Percentiles rank a stretch among this genome's conserved stretches.
Evolutionary conservation across 306 rosid species (phyloP).

Genomic region (Aeschynomene evenia): DNA sequence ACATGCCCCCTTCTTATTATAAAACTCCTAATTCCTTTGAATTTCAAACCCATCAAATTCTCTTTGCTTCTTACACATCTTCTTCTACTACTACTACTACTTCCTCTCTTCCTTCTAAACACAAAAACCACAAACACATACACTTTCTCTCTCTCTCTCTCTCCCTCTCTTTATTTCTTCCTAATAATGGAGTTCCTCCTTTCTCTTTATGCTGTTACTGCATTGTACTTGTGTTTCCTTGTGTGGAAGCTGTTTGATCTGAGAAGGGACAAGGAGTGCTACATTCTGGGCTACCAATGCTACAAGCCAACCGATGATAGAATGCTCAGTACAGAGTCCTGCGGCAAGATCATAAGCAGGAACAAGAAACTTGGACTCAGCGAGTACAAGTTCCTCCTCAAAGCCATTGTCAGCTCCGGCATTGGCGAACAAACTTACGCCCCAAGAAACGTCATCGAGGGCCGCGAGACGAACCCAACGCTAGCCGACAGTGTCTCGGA

Average conservation of each 20-base stretch:
- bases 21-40: background rate
- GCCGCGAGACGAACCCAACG: conserved; percentile 52
- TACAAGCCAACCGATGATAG: conserved; percentile 72
- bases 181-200: conserved; percentile 57
- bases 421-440: conserved; percentile 90
- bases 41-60: conserved; percentile 27
- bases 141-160: background rate
- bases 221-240: conserved; percentile 44
- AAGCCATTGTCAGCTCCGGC: conserved; percentile 87
- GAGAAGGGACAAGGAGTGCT: conserved; percentile 60
- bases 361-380: conserved; percentile 52
- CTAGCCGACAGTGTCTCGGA: conserved; percentile 47
- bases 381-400: conserved; percentile 77
- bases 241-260: conserved; percentile 55
- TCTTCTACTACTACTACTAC: background rate
- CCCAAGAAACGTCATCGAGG: conserved; percentile 61
- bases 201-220: conserved; percentile 30
- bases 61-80: background rate
- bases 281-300: conserved; percentile 71
- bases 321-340: conserved; percentile 56
- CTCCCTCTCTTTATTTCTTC: background rate
- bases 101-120: background rate
- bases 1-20: conserved; percentile 38
- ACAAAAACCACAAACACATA: no score
- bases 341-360: conserved; percentile 55